These are phyloP conservation scores for Cytospora mali DNA, from an alignment of 2,329 filamentous ascomycete genomes.

Conservation along the genomic window DNA sequence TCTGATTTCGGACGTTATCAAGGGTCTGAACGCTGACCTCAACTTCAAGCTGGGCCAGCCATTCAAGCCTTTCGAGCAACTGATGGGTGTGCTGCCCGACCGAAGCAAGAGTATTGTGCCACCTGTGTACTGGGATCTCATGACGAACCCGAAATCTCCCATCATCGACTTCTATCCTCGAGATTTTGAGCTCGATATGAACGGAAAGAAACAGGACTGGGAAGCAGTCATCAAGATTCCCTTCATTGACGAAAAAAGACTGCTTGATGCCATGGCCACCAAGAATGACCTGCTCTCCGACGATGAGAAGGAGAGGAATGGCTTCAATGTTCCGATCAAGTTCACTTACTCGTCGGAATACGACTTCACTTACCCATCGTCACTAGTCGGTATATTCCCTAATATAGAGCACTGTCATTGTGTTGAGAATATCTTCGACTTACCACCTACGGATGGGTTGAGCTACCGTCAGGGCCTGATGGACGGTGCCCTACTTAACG, in stretches of 20 bases:
- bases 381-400: constrained; percentile 85
- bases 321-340: constrained; percentile 89
- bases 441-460: constrained; percentile 88
- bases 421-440: constrained; percentile 93
- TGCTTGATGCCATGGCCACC: constrained; percentile 83
- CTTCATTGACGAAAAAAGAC: constrained; percentile 90
- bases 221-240: constrained; percentile 99
- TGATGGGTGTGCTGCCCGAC: constrained; percentile 97
- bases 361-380: constrained; percentile 84
- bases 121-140: constrained; percentile 81
- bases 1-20: constrained; percentile 88
- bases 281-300: constrained; percentile 77
- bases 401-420: constrained; percentile 86
- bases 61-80: constrained; percentile 91
- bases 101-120: constrained; percentile 97
- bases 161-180: constrained; percentile 98
- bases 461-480: constrained; percentile 84
- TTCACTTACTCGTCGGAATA: constrained; percentile 82
- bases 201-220: constrained; percentile 99
- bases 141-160: constrained; percentile 87
- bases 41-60: constrained; percentile 94
- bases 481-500: constrained; percentile 79
- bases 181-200: constrained; percentile 98
- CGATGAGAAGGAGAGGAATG: constrained; percentile 81
- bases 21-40: constrained; percentile 82